Evolutionary conservation across 768 basidiomycete species (phyloP).

Genomic region (Macrocybe gigantea): DNA sequence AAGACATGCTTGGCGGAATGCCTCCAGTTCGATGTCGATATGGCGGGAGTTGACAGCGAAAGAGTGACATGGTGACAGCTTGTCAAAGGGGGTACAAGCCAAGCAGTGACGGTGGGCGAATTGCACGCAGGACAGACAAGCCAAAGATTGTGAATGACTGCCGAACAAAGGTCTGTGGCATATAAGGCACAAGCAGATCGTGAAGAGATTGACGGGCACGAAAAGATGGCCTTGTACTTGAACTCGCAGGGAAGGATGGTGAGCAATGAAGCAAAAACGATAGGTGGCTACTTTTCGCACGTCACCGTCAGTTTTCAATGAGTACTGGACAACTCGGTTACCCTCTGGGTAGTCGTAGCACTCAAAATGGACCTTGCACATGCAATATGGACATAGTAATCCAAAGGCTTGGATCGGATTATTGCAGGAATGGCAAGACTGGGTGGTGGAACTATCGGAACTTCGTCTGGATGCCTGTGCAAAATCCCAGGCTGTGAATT

Average conservation of each 20-base stretch:
- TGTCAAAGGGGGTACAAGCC: conserved; percentile 11
- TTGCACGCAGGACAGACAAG: conserved; percentile 55
- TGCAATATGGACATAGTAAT: conserved; percentile 65
- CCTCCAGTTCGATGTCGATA: conserved; percentile 45
- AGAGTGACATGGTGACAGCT: conserved; percentile 33
- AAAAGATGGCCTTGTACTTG: conserved; percentile 44
- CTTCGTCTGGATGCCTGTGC: conserved; percentile 5
- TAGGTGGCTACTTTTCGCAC: conserved; percentile 56
- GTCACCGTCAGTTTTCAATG: conserved; percentile 33
- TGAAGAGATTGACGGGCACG: conserved; percentile 60
- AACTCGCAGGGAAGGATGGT: conserved; percentile 7
- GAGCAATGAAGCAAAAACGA: conserved; percentile 46
- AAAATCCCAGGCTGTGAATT: conserved; percentile 68
- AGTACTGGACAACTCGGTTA: conserved; percentile 50
- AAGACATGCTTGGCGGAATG: conserved; percentile 53
- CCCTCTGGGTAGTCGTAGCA: conserved; percentile 74
- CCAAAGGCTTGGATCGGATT: conserved; percentile 59
- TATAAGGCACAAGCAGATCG: conserved; percentile 60
- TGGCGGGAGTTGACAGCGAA: conserved; percentile 33
- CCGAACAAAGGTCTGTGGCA: conserved; percentile 78
- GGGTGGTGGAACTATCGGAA: conserved; percentile 27
- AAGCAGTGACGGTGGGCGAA: conserved; percentile 57
- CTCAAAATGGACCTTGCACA: conserved; percentile 66
- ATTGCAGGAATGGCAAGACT: conserved; percentile 53
- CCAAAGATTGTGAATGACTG: conserved; percentile 50